Evolutionary conservation across 2,329 filamentous ascomycete genomes (phyloP).

Genomic region (Ceratocystis colombiana): DNA sequence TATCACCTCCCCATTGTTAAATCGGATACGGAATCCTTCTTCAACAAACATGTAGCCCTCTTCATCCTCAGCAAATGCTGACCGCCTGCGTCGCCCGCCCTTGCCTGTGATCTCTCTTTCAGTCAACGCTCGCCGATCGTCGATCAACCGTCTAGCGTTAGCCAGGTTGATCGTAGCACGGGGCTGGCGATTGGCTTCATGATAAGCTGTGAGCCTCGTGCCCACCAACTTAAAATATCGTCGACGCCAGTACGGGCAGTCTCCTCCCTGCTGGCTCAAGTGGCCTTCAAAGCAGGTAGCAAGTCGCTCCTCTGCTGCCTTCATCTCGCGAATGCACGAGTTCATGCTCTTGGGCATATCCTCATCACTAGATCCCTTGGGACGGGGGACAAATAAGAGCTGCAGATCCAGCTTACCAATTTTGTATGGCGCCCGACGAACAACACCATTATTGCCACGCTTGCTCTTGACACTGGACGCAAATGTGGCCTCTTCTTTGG

Average conservation of each 20-base stretch:
- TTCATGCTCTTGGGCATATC: conserved; percentile 99
- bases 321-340: conserved; percentile 84
- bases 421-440: conserved; percentile 87
- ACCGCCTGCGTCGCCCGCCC: conserved; percentile 72
- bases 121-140: conserved; percentile 73
- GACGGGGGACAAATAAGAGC: conserved; percentile 86
- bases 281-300: conserved; percentile 75
- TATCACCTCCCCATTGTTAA: conserved; percentile 95
- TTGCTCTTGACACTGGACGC: conserved; percentile 92
- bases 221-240: conserved; percentile 93
- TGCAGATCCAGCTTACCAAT: conserved; percentile 91
- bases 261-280: conserved; percentile 91
- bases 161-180: conserved; percentile 93
- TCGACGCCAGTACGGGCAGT: conserved; percentile 97
- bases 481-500: conserved; percentile 67
- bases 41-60: conserved; percentile 99
- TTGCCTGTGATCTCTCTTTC: conserved; percentile 73
- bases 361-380: conserved; percentile 74
- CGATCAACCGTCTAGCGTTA: conserved; percentile 86
- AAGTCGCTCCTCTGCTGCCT: conserved; percentile 72
- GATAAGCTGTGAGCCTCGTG: conserved; percentile 85
- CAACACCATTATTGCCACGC: conserved; percentile 58
- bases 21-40: conserved; percentile 96
- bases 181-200: conserved; percentile 89
- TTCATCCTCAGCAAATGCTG: conserved; percentile 93